Conservation (phyloP, 2,329 filamentous ascomycete species). For the Tricladium varicosporioides region DNA sequence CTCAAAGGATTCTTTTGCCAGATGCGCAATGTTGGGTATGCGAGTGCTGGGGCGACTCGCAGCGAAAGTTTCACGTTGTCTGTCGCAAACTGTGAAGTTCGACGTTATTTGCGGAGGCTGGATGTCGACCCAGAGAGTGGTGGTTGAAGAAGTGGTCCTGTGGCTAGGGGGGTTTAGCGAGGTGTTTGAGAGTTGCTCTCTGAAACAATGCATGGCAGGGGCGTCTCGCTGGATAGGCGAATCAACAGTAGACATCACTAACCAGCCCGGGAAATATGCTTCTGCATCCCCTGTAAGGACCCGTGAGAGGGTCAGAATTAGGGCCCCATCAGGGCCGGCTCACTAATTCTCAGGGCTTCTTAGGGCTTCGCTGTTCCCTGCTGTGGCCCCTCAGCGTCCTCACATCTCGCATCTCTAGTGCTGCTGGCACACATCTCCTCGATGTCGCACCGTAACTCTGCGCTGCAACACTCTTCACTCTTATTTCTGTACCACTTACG, state of each 20-base stretch:
- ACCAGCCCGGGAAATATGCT: neutral
- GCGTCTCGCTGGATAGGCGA: neutral
- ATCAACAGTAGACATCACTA: neutral
- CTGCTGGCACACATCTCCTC: neutral
- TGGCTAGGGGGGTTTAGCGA: constrained; percentile 23
- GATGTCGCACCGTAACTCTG: neutral
- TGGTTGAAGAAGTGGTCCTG: neutral
- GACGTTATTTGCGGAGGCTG: constrained; percentile 19
- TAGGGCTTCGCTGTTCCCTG: neutral
- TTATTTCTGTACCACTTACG: neutral
- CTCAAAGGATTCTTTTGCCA: constrained; percentile 11
- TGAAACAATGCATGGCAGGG: constrained; percentile 18
- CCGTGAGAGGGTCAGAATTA: too few relatives aligned
- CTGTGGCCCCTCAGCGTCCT: too few relatives aligned
- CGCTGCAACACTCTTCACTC: neutral
- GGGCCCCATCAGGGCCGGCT: neutral
- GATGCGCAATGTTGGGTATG: constrained; percentile 11
- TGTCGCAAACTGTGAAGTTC: constrained; percentile 19
- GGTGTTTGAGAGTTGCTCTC: constrained; percentile 19
- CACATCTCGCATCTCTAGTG: neutral
- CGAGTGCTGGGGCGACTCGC: constrained; percentile 3
- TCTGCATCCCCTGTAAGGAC: neutral
- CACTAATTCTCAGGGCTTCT: neutral
- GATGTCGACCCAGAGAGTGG: neutral
- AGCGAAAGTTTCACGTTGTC: constrained; percentile 28